Base-by-base conservation (phyloP, 2,329 filamentous ascomycete genomes). In the Colletotrichum lentis region DNA sequence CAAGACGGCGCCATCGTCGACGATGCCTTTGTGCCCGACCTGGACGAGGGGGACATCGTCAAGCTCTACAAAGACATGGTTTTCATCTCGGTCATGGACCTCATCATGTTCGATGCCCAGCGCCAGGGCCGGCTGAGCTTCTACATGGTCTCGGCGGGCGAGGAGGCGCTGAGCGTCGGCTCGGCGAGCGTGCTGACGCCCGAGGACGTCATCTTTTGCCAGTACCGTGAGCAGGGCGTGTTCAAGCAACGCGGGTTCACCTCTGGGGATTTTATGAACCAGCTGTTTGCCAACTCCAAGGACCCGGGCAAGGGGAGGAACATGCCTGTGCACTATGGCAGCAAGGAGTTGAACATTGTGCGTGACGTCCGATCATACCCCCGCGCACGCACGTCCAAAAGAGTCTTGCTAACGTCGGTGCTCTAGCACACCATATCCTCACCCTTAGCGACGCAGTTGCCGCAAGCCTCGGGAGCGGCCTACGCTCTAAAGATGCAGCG, bases 41-140 rank as follows among this genome's bases (percentile, higher is more conserved):
- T 96, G 2, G 83, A 85, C 47, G 89, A 96, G 60, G 83, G 85
- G 58, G 80, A 85, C 71, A 81, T 89, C 14, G 75, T 88, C 62
- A 85, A 87, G 75, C 79, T 89, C 59, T 90, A 90, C 77, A 84
- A 81, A 67, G 86, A 89, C 73, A 91, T 91, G 89, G 74, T 91
- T 11, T 85, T 83, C 43, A 82, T 90, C 11, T 89, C 91, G 64
- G 91, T 98, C 72, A 96, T 99, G 93, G 96, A 99, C 76, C 79
- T 97, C 63, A 92, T 98, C 77, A 98, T 98, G 94, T 97, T 97
- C 76, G 96, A 99, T 75, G 94, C 96, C 0, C 96, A 99, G 80
- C 86, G 96, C 53, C 96, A 99, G 80, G 94, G 94, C n/a, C 88
- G 93, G 22, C 81, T 97, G 64, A 94, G 91, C 78, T 99, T 99